Evolutionary conservation across 2,329 filamentous ascomycete genomes (phyloP).

Genomic region (Westerdykella aurantiaca): DNA sequence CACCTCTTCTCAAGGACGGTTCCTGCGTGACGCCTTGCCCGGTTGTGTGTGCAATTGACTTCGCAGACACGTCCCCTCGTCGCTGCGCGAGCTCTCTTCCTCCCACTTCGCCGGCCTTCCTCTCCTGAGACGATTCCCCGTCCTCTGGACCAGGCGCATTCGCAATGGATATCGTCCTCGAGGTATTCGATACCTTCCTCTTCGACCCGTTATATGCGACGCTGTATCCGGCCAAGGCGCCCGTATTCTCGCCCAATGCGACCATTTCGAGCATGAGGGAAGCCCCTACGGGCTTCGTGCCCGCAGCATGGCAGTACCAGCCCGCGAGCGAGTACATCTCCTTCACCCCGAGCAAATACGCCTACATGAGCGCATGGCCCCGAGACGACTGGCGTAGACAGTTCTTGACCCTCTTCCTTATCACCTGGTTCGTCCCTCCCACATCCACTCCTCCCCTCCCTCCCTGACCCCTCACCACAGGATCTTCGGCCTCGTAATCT

Average conservation of each 20-base stretch:
- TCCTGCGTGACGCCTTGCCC: too few relatives aligned
- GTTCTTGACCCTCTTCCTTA: conserved; percentile 67
- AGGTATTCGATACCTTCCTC: conserved; percentile 73
- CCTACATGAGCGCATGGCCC: conserved; percentile 71
- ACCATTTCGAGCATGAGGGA: conserved; percentile 51
- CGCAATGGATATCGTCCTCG: conserved; percentile 87
- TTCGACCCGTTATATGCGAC: conserved; percentile 74
- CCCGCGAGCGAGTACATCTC: conserved; percentile 66
- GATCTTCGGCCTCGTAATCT: conserved; percentile 77
- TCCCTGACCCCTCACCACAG: conserved; percentile 44
- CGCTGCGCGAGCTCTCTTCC: too few relatives aligned
- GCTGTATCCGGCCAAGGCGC: conserved; percentile 53
- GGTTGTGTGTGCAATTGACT: too few relatives aligned
- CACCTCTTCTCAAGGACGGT: too few relatives aligned
- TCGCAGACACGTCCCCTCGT: too few relatives aligned
- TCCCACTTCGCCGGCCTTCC: too few relatives aligned
- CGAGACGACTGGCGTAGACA: conserved; percentile 76
- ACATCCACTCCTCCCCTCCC: background rate
- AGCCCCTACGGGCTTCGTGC: conserved; percentile 25
- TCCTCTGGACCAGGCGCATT: background rate
- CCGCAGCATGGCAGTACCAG: conserved; percentile 58
- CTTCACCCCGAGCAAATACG: conserved; percentile 65
- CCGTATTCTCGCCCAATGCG: conserved; percentile 48
- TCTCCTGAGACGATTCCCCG: background rate
- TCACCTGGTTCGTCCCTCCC: conserved; percentile 63